Base-by-base conservation (phyloP, 2,329 filamentous ascomycete species). In the Fusarium bactridioides region DNA sequence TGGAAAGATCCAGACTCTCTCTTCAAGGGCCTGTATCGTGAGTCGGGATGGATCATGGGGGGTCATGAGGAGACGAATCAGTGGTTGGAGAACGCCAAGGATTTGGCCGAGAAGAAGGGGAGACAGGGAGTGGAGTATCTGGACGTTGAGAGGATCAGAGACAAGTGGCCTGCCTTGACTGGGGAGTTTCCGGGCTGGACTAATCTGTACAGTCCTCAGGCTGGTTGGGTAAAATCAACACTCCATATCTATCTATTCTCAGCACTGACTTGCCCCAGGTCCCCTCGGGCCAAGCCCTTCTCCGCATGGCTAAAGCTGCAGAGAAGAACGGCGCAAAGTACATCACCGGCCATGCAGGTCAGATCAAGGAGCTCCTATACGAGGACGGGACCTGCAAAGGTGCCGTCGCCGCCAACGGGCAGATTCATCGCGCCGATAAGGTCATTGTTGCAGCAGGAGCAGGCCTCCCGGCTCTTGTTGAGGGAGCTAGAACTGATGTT, bases 391-490 rank as follows among this genome's bases (percentile, higher is more conserved):
- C 69, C 2, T 80, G 77, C 60, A 79, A 61, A 18, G 89, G 88
- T n/a, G 89, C 86, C 13, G 80, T 82, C 13, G 80, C 92, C 23
- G 76, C 76, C 6, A 82, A 86, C 63, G 85, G 84, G 3, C 79
- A 80, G 7, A 81, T 80, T 18, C 73, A 92, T 29, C 79, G 79
- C 6, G 90, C 90, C 13, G 88, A 90, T 69, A 81, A 91, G 11
- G 87, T 90, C 33, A 83, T 93, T 47, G 83, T 93, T 8, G 90
- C 92, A 5, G 87, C 90, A 9, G 91, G 91, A 23, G 90, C 91
- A 27, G 92, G 90, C 88, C 90, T 89, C 15, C 84, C 87, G 1
- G 85, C 86, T 21, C 83, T 93, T 44, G 82, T 93, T 61, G 89
- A 92, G 1, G 73, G 73, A 76, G 83, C 92, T 0, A 85, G 87